Evolutionary conservation across 2,329 filamentous ascomycete genomes (phyloP), one percentile per base, ranked within the genome.

Genomic region (Fonsecaea nubica): DNA sequence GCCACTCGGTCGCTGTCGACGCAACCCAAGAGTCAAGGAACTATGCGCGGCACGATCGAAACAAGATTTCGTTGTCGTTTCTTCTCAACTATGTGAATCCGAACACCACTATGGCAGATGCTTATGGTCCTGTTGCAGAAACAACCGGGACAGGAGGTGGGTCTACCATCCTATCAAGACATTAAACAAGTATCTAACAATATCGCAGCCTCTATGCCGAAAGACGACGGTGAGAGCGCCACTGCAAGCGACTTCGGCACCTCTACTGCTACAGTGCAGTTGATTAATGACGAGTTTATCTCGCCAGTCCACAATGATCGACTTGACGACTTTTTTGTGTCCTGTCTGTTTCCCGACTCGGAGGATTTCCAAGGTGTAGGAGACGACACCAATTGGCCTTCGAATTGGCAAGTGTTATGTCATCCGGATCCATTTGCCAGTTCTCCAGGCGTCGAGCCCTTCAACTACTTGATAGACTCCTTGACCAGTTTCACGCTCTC

Each of bases 61-160:
- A 40, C 53, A 63, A 57, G 60, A 48, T 57, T 32, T 63, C 60
- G 3, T 42, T 63, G 10, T 53, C 53, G 1, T 63, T 63, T 30
- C 53, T 63, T 10, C 60, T 63, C n/a, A 63, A 63, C 40, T 63
- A 57, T 48, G 50, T 57, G 21, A 50, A 63, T 25, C 60, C 60
- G n/a, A 63, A 30, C 15, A 63, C 60, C 25, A 48, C 36, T 13
- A 57, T 63, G 54, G 52, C 38, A 25, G 60, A 57, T 13, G 38
- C 60, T 7, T 63, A 25, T 35, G 38, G 54, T 25, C 52, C 33
- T 6, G 53, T 48, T 1, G 25, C 53, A 21, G 53, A 63, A 32
- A 48, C 48, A 33, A 40, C 18, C 36, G 36, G 13, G 12, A n/a
- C 21, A 55, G 36, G 36, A 13, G 25, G 58, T 54, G 58, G 53